Evolutionary conservation across 345 rosid genomes (phyloP).

Genomic region (Capsella bursapastoris): DNA sequence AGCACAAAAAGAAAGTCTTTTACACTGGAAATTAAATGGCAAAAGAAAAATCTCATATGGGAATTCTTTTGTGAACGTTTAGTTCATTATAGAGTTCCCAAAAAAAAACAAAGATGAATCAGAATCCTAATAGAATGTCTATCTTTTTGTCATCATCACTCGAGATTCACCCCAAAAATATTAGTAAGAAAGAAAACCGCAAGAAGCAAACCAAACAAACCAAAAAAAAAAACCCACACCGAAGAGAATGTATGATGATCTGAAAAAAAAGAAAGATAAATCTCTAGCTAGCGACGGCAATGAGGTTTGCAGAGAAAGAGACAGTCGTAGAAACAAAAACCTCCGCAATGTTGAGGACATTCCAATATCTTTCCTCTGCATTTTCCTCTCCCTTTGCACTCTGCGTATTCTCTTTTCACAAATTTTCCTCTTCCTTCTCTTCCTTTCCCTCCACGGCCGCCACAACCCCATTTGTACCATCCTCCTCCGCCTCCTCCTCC

Average conservation of each 20-base stretch:
- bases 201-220: background rate
- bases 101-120: background rate
- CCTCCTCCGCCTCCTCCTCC: constrained; percentile 64
- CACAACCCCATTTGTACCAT: constrained; percentile 64
- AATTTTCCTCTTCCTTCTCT: constrained; percentile 48
- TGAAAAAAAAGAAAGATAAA: background rate
- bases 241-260: background rate
- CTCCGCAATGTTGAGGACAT: constrained; percentile 74
- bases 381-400: constrained; percentile 60
- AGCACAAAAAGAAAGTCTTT: background rate
- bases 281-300: constrained; percentile 49
- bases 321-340: constrained; percentile 75
- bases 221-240: background rate
- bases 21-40: background rate
- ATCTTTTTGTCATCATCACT: background rate
- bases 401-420: constrained; percentile 58
- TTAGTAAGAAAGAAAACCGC: constrained; percentile 7
- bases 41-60: background rate
- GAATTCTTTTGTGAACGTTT: background rate
- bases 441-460: constrained; percentile 32
- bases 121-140: background rate
- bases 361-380: constrained; percentile 62
- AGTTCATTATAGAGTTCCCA: background rate
- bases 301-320: constrained; percentile 69
- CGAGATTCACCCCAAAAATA: constrained; percentile 2